phyloP scores from a whole-genome alignment of 2,329 filamentous ascomycete genomes.

The Diaporthe longicolla region DNA sequence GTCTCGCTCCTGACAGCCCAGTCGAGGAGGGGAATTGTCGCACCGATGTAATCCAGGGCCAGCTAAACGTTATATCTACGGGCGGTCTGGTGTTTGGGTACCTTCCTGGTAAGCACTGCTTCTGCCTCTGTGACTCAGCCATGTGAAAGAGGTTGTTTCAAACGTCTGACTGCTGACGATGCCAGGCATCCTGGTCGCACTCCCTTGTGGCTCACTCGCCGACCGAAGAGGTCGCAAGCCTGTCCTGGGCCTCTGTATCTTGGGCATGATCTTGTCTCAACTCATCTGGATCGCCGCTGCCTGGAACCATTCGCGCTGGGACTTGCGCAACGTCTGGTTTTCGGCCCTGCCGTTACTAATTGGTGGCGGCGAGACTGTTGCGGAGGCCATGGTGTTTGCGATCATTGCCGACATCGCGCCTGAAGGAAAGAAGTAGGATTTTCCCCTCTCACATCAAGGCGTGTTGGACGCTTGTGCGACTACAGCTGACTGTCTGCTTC shows the following conservation, averaged over 20 bases:
- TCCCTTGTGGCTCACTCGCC: slow-evolving; percentile 21
- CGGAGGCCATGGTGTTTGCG: slow-evolving; percentile 36
- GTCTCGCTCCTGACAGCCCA: not conserved
- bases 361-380: slow-evolving; percentile 34
- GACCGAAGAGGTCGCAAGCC: slow-evolving; percentile 26
- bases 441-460: too few relatives aligned
- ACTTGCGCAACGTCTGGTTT: slow-evolving; percentile 21
- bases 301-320: slow-evolving; percentile 17
- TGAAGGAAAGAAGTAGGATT: slow-evolving; percentile 22
- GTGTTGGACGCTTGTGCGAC: too few relatives aligned
- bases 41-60: not conserved
- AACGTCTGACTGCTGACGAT: not conserved
- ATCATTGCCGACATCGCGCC: slow-evolving; percentile 33
- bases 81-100: slow-evolving; percentile 27
- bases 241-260: slow-evolving; percentile 17
- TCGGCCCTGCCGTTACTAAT: slow-evolving; percentile 16
- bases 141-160: too few relatives aligned
- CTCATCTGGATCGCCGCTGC: slow-evolving; percentile 24
- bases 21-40: not conserved
- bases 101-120: slow-evolving; percentile 27
- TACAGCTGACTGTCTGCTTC: not conserved
- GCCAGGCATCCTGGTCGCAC: slow-evolving; percentile 27
- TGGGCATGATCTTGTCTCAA: slow-evolving; percentile 35
- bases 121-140: not conserved
- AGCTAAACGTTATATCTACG: slow-evolving; percentile 20